A percentile compares a stretch with the other conserved stretches of the same genome.
Conservation (phyloP, 2,329 filamentous ascomycete genomes). For the Trichoderma sp. region DNA sequence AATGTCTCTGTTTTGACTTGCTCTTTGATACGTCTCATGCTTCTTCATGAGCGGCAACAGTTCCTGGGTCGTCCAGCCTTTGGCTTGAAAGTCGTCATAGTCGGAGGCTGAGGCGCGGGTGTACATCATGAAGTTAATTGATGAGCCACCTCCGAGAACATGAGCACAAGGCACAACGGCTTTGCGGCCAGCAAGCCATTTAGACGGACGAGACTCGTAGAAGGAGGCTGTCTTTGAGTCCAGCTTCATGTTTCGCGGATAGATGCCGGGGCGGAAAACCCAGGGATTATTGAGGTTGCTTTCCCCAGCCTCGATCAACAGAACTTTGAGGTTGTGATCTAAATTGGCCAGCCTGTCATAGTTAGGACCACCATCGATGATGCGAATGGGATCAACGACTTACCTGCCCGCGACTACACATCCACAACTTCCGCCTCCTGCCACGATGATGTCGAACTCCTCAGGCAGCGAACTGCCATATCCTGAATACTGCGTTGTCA, state of each 20-base stretch:
- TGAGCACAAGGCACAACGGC: slow-evolving; percentile 32
- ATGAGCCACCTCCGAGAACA: slow-evolving; percentile 34
- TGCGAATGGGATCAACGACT: not conserved
- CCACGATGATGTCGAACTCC: slow-evolving; percentile 33
- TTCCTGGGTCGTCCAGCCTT: slow-evolving; percentile 33
- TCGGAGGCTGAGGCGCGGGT: slow-evolving; percentile 34
- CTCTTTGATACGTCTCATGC: slow-evolving; percentile 37
- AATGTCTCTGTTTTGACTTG: slow-evolving; percentile 28
- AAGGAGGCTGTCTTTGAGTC: slow-evolving; percentile 31
- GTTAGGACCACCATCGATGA: not conserved
- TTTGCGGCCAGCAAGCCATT: slow-evolving; percentile 29
- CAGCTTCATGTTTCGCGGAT: slow-evolving; percentile 28
- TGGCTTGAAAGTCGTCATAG: slow-evolving; percentile 32
- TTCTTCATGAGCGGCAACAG: slow-evolving; percentile 33
- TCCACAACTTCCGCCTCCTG: slow-evolving; percentile 29
- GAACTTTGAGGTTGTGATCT: slow-evolving; percentile 30
- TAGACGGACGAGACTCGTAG: slow-evolving; percentile 31
- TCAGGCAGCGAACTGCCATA: slow-evolving; percentile 16
- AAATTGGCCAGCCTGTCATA: slow-evolving; percentile 30
- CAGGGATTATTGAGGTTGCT: slow-evolving; percentile 32
- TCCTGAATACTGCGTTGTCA: slow-evolving; percentile 18
- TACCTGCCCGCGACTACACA: slow-evolving; percentile 13
- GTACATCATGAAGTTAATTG: slow-evolving; percentile 36
- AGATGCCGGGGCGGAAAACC: slow-evolving; percentile 31
- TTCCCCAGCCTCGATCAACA: slow-evolving; percentile 33